Conservation (phyloP, 768 basidiomycete genomes). For the Podaxis sp. region DNA sequence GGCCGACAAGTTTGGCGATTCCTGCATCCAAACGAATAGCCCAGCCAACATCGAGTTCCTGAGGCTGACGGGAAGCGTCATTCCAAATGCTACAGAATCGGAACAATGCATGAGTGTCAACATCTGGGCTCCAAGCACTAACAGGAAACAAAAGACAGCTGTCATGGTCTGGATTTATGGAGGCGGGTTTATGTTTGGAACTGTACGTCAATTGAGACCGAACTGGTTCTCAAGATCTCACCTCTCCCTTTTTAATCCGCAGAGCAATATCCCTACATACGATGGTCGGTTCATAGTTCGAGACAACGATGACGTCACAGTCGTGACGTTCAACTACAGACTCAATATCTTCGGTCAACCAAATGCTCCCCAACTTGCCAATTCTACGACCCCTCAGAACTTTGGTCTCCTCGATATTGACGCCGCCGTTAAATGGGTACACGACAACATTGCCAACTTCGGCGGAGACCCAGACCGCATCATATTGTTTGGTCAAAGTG, state of each 20-base stretch:
- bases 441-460: constrained; percentile 43
- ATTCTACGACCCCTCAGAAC: constrained; percentile 24
- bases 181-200: constrained; percentile 29
- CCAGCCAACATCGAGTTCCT: constrained; percentile 20
- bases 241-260: neutral
- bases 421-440: constrained; percentile 43
- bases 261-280: constrained; percentile 27
- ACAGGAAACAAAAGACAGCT: constrained; percentile 20
- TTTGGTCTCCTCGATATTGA: constrained; percentile 36
- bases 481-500: constrained; percentile 33
- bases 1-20: constrained; percentile 25
- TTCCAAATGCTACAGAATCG: constrained; percentile 24
- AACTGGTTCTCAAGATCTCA: neutral
- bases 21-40: constrained; percentile 25
- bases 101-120: constrained; percentile 35
- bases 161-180: constrained; percentile 34
- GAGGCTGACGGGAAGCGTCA: constrained; percentile 20
- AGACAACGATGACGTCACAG: constrained; percentile 29
- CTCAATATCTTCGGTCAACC: constrained; percentile 37
- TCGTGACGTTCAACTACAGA: constrained; percentile 37
- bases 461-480: constrained; percentile 36
- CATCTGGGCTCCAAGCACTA: constrained; percentile 29
- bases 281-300: constrained; percentile 27
- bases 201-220: constrained; percentile 18
- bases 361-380: constrained; percentile 31